Evolutionary conservation across 192 early-diverging fungal genomes (phyloP).

Genomic region (Coemansia sp.): DNA sequence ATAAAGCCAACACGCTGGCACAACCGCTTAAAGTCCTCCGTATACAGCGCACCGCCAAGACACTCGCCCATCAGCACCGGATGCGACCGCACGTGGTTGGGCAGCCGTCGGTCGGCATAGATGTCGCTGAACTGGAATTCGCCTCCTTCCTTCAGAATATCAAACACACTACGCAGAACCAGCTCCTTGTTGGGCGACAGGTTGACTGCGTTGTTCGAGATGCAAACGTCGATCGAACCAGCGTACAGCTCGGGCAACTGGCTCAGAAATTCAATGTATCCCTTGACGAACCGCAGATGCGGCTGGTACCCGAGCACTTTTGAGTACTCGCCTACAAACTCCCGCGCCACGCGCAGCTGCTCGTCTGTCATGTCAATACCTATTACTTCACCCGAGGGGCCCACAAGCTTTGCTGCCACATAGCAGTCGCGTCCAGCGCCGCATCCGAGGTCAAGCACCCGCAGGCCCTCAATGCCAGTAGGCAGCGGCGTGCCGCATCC

Average conservation of each 20-base stretch:
- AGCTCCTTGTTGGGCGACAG: constrained; percentile 56
- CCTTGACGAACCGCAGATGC: constrained; percentile 46
- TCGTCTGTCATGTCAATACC: constrained; percentile 59
- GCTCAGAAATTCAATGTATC: constrained; percentile 54
- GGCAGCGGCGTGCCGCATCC: constrained; percentile 53
- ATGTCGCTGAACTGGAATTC: constrained; percentile 54
- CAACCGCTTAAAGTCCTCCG: constrained; percentile 39
- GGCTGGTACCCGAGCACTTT: constrained; percentile 48
- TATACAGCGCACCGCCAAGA: constrained; percentile 46
- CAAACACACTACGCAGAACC: constrained; percentile 47
- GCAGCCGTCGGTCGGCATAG: constrained; percentile 50
- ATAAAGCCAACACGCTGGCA: constrained; percentile 49
- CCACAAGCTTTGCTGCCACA: constrained; percentile 52
- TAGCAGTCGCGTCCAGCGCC: constrained; percentile 56
- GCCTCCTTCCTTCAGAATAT: constrained; percentile 42
- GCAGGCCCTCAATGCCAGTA: constrained; percentile 47
- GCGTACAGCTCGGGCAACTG: constrained; percentile 32
- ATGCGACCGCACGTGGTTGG: constrained; percentile 46
- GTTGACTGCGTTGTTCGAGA: constrained; percentile 54
- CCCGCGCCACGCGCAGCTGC: constrained; percentile 48
- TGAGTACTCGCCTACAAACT: constrained; percentile 28
- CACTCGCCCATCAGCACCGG: constrained; percentile 52
- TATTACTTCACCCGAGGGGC: constrained; percentile 44
- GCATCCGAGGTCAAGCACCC: constrained; percentile 52
- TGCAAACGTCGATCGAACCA: constrained; percentile 49